Evolutionary conservation across 1,139 yeast species (phyloP), one percentile per base, ranked within the genome.

Genomic region (Saccharomyces hybrid): DNA sequence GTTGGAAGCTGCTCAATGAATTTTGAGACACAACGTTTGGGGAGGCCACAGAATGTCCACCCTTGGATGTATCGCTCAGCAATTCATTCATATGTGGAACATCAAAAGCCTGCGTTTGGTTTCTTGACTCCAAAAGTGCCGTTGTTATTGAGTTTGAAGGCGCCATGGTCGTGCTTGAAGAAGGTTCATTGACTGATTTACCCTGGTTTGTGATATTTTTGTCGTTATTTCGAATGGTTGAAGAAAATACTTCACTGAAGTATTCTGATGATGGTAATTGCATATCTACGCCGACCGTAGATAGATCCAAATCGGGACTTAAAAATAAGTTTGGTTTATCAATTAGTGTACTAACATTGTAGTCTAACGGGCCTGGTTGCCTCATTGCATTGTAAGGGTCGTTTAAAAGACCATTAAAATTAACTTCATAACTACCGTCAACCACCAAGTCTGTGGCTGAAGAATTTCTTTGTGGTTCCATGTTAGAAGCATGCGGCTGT

Each of bases 171-270:
- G 55, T 34, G 13, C 23, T 46, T 16, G 52, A 27, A 9, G 38
- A 16, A 16, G 47, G 27, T 41, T 31, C 26, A n/a, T 46, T n/a
- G 3, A 54, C 31, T 5, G 53, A 13, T 5, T 51, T 23, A 42
- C 46, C 8, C 25, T 38, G 44, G 11, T 38, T 3, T 16, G 44
- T 9, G 44, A 5, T 16, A 9, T 8, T 11, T 38, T 38, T 38
- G 11, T 38, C 44, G 25, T 38, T 20, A 38, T 38, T 38, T 38
- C 44, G 44, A 16, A 38, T 38, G 20, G 31, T 14, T 46, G 48
- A 46, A 11, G 49, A 32, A 34, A 64, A 61, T 20, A 63, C 53
- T 29, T 60, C 62, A 25, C 56, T 58, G 31, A 63, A 57, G 51
- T 63, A 61, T 25, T 53, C 56, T 9, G 58, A 52, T 11, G 59